phyloP scores from a whole-genome alignment of 2,329 filamentous ascomycete genomes.

The Tolypocladium tundrense region DNA sequence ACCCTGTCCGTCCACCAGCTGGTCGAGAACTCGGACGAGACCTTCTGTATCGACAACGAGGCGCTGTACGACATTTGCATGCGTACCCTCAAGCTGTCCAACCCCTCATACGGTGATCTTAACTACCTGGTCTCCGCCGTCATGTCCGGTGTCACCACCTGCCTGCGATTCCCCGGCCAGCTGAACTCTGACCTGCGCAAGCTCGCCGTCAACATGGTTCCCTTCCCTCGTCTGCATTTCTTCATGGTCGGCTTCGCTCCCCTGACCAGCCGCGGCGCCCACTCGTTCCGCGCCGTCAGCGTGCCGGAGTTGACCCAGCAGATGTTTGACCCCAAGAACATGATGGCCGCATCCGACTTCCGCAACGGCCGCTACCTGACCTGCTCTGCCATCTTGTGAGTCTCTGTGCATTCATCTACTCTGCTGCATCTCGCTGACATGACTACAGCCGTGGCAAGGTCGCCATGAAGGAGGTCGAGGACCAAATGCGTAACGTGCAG shows the following conservation, averaged over 20 bases:
- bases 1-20: conserved; percentile 98
- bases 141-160: conserved; percentile 99
- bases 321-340: conserved; percentile 99
- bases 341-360: conserved; percentile 99
- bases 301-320: conserved; percentile 99
- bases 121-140: conserved; percentile 99
- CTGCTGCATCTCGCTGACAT: conserved; percentile 5
- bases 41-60: conserved; percentile 99
- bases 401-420: conserved; percentile 8
- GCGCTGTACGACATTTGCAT: conserved; percentile 99
- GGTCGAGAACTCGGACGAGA: conserved; percentile 99
- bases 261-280: conserved; percentile 73
- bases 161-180: conserved; percentile 97
- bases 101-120: conserved; percentile 97
- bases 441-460: conserved; percentile 79
- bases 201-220: conserved; percentile 99
- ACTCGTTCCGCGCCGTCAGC: conserved; percentile 95
- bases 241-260: conserved; percentile 99
- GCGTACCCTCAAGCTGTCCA: conserved; percentile 96
- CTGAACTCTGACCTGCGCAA: conserved; percentile 99
- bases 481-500: conserved; percentile 99
- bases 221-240: conserved; percentile 99
- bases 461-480: conserved; percentile 99
- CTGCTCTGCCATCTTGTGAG: conserved; percentile 95
- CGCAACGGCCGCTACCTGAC: conserved; percentile 99